These are phyloP conservation scores for Syzygium oleosum DNA, from an alignment of 345 rosid genomes.

Conservation along the genomic window DNA sequence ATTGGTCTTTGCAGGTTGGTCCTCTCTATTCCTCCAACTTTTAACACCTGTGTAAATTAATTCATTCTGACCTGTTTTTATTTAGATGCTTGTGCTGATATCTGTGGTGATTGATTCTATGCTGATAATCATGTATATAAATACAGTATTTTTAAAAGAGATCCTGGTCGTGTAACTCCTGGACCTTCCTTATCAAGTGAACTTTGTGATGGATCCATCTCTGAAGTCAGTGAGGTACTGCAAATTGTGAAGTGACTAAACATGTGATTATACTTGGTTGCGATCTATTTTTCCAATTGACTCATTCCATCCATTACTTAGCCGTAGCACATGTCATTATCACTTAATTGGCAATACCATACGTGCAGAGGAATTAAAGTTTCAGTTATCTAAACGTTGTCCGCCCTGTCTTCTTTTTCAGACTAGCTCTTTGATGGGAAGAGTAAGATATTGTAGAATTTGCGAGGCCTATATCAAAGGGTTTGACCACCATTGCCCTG, in stretches of 20 bases:
- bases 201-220: neutral
- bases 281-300: neutral
- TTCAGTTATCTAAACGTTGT: neutral
- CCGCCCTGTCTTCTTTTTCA: neutral
- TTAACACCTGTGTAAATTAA: neutral
- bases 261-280: neutral
- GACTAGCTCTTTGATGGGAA: constrained; percentile 13
- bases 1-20: constrained; percentile 47
- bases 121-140: neutral
- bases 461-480: constrained; percentile 43
- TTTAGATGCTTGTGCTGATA: neutral
- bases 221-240: neutral
- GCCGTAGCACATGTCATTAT: neutral
- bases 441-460: constrained; percentile 44
- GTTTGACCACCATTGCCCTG: constrained; percentile 70
- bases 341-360: neutral
- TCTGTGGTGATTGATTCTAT: neutral
- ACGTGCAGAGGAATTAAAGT: neutral
- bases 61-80: neutral
- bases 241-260: too few relatives aligned
- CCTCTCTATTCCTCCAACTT: neutral
- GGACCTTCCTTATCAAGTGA: constrained; percentile 8
- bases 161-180: constrained; percentile 38
- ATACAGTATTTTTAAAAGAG: constrained; percentile 37
- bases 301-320: neutral